These are phyloP conservation scores for Yamadazyma akitaensis DNA, from an alignment of 805 yeast species.

Conservation along the genomic window DNA sequence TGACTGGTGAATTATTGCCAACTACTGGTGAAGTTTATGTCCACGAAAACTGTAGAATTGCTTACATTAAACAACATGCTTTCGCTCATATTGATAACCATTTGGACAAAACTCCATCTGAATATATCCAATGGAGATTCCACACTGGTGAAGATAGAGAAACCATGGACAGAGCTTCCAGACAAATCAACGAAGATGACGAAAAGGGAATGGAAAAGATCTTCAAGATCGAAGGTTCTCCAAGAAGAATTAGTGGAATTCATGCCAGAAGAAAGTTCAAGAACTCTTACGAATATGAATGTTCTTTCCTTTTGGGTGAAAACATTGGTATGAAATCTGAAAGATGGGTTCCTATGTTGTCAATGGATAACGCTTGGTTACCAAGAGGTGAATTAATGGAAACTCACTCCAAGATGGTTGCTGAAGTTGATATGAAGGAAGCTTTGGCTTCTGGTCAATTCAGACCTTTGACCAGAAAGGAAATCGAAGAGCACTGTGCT, in stretches of 20 bases:
- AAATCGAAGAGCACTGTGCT: slow-evolving; percentile 97
- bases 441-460: slow-evolving; percentile 99
- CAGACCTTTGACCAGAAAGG: slow-evolving; percentile 99
- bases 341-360: slow-evolving; percentile 99
- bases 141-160: slow-evolving; percentile 99
- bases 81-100: slow-evolving; percentile 99
- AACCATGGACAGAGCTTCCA: slow-evolving; percentile 99
- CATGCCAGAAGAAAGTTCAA: slow-evolving; percentile 99
- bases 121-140: slow-evolving; percentile 99
- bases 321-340: slow-evolving; percentile 98
- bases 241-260: slow-evolving; percentile 94
- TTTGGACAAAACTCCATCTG: slow-evolving; percentile 99
- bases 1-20: slow-evolving; percentile 99
- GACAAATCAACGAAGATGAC: slow-evolving; percentile 95
- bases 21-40: slow-evolving; percentile 98
- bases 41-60: slow-evolving; percentile 99
- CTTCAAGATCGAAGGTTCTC: slow-evolving; percentile 98
- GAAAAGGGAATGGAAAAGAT: slow-evolving; percentile 99
- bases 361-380: slow-evolving; percentile 99
- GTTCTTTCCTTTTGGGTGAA: slow-evolving; percentile 96
- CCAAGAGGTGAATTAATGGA: slow-evolving; percentile 96
- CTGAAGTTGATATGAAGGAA: slow-evolving; percentile 99
- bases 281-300: slow-evolving; percentile 99
- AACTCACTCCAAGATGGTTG: slow-evolving; percentile 94
- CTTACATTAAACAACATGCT: slow-evolving; percentile 99